phyloP scores from a whole-genome alignment of 1,284 basidiomycete species.

The Ustilago xerochloae region DNA sequence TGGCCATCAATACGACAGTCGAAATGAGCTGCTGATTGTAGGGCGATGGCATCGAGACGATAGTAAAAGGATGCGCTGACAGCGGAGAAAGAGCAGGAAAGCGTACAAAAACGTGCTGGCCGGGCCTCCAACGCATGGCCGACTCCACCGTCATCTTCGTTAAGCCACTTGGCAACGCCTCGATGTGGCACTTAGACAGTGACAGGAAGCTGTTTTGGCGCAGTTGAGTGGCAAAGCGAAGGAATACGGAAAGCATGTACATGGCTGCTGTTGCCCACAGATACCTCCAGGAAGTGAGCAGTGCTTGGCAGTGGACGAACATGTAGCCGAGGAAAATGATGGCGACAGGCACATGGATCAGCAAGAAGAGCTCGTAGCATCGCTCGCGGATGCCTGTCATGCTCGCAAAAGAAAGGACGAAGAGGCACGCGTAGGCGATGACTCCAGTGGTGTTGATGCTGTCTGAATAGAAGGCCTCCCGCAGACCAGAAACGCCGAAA shows the following conservation, averaged over 20 bases:
- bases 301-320: slow-evolving; percentile 52
- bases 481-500: slow-evolving; percentile 39
- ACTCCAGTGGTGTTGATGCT: slow-evolving; percentile 55
- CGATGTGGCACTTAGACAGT: slow-evolving; percentile 21
- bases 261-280: slow-evolving; percentile 49
- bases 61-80: slow-evolving; percentile 63
- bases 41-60: slow-evolving; percentile 52
- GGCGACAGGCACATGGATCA: slow-evolving; percentile 55
- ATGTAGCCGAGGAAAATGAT: slow-evolving; percentile 58
- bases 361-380: slow-evolving; percentile 64
- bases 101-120: slow-evolving; percentile 62
- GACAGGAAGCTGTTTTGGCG: slow-evolving; percentile 39
- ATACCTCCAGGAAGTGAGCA: slow-evolving; percentile 50
- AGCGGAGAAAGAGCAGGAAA: slow-evolving; percentile 51
- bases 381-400: slow-evolving; percentile 49
- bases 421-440: slow-evolving; percentile 50
- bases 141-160: slow-evolving; percentile 54
- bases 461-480: slow-evolving; percentile 41
- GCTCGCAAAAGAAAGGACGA: slow-evolving; percentile 55
- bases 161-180: slow-evolving; percentile 34
- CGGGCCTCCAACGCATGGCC: slow-evolving; percentile 54
- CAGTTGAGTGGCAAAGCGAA: slow-evolving; percentile 31
- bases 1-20: slow-evolving; percentile 46
- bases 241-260: slow-evolving; percentile 50
- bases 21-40: slow-evolving; percentile 36